Evolutionary conservation across 208 protist species (phyloP), one percentile per base, ranked within the genome.

Genomic region (Acanthamoeba healyi): DNA sequence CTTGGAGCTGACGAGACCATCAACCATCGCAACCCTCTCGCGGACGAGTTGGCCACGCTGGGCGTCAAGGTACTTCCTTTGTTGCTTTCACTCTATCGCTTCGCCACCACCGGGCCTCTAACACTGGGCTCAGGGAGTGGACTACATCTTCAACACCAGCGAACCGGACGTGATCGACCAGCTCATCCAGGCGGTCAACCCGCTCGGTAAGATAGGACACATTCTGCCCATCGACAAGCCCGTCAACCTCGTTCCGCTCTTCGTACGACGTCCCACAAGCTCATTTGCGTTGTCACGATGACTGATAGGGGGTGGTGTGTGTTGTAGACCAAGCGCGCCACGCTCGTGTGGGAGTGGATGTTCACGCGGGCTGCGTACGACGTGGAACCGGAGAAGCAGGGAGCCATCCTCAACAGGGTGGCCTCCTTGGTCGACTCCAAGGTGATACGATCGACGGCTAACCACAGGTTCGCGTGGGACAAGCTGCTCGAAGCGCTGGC

Each of bases 71-170:
- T 87, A n/a, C 19, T 32, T 56, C 0, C 0, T 34, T 38, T 84
- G 22, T n/a, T 56, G 2, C 26, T 46, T 40, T 82, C 9, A 29
- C 26, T 84, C 5, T 12, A n/a, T n/a, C n/a, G n/a, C n/a, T n/a
- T n/a, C n/a, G n/a, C n/a, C n/a, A n/a, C n/a, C n/a, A n/a, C n/a
- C n/a, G n/a, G n/a, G n/a, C n/a, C 17, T 36, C 5, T 84, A 24
- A 44, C 79, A 15, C 6, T 26, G 67, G 7, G 14, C 38, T 12
- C 26, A 87, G 87, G 87, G 87, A 6, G 87, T 79, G 29, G 63
- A 93, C 42, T 93, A 79, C 87, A 93, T 93, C 36, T 79, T 93
- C 87, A 79, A 93, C 61, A 65, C 44, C 4, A 79, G 19, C 26
- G 87, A 93, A 14, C 63, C 65, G 1, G 54, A 70, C 6, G 49